Evolutionary conservation across 805 yeast genomes (phyloP).

Genomic region (Ogataea methylovora): DNA sequence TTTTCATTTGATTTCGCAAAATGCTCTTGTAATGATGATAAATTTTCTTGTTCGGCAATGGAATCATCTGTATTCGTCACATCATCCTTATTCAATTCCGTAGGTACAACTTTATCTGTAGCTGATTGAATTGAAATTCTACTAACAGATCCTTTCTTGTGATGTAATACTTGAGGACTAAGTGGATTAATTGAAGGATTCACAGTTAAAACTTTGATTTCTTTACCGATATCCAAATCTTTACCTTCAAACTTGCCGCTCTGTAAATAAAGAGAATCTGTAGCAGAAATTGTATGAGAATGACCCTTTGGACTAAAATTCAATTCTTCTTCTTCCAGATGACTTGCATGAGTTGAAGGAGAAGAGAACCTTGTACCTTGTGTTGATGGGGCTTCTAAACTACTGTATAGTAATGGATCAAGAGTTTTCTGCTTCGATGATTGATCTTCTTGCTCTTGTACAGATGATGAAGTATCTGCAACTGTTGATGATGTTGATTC

Average conservation of each 20-base stretch:
- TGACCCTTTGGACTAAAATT: background rate
- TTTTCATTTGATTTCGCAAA: too few relatives aligned
- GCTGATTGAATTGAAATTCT: too few relatives aligned
- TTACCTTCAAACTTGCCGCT: conserved; percentile 3
- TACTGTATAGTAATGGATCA: background rate
- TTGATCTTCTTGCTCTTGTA: background rate
- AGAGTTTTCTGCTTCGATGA: background rate
- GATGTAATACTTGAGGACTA: too few relatives aligned
- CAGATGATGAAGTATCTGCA: background rate
- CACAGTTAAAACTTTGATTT: background rate
- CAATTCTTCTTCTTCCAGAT: conserved; percentile 1
- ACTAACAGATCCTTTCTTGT: too few relatives aligned
- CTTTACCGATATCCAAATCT: background rate
- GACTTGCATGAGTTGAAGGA: background rate
- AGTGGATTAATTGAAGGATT: background rate
- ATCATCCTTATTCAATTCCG: too few relatives aligned
- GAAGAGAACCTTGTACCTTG: background rate
- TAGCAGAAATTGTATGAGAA: background rate
- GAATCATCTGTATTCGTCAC: too few relatives aligned
- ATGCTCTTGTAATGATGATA: too few relatives aligned
- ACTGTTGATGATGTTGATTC: too few relatives aligned
- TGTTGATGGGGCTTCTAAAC: background rate
- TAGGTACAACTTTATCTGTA: too few relatives aligned
- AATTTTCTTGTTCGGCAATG: too few relatives aligned
- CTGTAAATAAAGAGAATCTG: background rate